Conservation (phyloP, 2,329 filamentous ascomycete genomes). For the Arthrobotrys musiformis region DNA sequence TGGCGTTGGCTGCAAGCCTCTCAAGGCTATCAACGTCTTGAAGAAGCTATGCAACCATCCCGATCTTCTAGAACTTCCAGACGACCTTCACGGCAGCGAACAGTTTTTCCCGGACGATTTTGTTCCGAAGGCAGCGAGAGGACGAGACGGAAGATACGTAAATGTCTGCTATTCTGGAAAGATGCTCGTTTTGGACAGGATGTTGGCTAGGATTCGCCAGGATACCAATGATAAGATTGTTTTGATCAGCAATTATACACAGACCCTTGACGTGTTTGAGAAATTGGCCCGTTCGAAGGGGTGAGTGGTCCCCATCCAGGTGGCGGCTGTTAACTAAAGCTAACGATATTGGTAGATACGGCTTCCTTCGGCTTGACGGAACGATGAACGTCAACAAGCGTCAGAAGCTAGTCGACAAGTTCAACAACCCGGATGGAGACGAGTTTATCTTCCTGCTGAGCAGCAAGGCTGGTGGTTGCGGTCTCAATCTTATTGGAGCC, state of each 20-base stretch:
- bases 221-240: constrained; percentile 99
- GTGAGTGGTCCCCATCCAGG: constrained; percentile 9
- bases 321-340: not conserved
- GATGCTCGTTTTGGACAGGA: constrained; percentile 97
- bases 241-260: constrained; percentile 97
- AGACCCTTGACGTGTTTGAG: constrained; percentile 94
- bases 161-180: constrained; percentile 98
- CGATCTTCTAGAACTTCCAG: constrained; percentile 83
- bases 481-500: constrained; percentile 92
- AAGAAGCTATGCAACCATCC: constrained; percentile 99
- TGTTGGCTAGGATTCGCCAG: constrained; percentile 93
- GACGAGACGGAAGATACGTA: constrained; percentile 84
- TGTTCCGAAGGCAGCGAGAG: constrained; percentile 84
- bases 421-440: constrained; percentile 88
- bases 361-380: constrained; percentile 87
- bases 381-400: constrained; percentile 98
- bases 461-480: constrained; percentile 95
- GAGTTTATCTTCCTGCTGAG: constrained; percentile 97
- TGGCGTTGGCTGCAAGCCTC: constrained; percentile 92
- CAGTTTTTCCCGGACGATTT: constrained; percentile 84
- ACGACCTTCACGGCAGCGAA: constrained; percentile 89
- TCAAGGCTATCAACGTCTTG: constrained; percentile 95
- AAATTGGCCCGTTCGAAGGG: constrained; percentile 83
- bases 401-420: constrained; percentile 95
- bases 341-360: constrained; percentile 68